These are phyloP conservation scores for Neurospora discreta DNA, from an alignment of 495 filamentous ascomycete genomes.

Conservation along the genomic window DNA sequence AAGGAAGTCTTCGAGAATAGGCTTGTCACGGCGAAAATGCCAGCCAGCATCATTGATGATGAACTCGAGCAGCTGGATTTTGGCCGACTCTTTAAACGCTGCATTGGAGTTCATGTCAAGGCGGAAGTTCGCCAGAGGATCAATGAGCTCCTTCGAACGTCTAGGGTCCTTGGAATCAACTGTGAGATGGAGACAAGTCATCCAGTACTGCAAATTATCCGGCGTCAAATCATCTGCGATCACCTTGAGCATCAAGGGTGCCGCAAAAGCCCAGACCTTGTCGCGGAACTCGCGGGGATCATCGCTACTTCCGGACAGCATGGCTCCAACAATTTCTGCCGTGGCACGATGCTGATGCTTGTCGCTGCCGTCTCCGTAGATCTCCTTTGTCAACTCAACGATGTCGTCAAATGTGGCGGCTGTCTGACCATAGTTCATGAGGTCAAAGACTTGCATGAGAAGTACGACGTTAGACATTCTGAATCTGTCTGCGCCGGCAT, in stretches of 20 bases:
- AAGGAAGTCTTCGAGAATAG: constrained; percentile 82
- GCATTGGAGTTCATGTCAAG: constrained; percentile 93
- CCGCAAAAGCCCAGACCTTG: constrained; percentile 75
- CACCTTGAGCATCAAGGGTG: constrained; percentile 77
- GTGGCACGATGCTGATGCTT: constrained; percentile 98
- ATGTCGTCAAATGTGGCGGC: constrained; percentile 77
- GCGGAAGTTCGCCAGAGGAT: constrained; percentile 73
- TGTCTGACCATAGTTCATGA: constrained; percentile 66
- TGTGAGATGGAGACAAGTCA: constrained; percentile 80
- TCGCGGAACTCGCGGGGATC: constrained; percentile 56
- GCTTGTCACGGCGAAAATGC: constrained; percentile 88
- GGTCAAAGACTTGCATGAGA: constrained; percentile 77
- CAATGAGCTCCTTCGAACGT: constrained; percentile 73
- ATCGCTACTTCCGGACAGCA: constrained; percentile 66
- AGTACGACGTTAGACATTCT: constrained; percentile 75
- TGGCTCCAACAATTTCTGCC: constrained; percentile 80
- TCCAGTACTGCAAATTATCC: constrained; percentile 91
- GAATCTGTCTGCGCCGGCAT: constrained; percentile 74
- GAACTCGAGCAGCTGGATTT: constrained; percentile 84
- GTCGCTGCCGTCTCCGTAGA: constrained; percentile 86
- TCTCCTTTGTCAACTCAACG: constrained; percentile 57
- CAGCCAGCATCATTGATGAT: constrained; percentile 81
- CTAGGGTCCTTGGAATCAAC: constrained; percentile 72
- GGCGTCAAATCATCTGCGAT: constrained; percentile 85
- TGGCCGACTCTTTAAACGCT: constrained; percentile 97